phyloP scores from a whole-genome alignment of 2,329 filamentous ascomycete genomes.

The Pestalotiopsis sp. region DNA sequence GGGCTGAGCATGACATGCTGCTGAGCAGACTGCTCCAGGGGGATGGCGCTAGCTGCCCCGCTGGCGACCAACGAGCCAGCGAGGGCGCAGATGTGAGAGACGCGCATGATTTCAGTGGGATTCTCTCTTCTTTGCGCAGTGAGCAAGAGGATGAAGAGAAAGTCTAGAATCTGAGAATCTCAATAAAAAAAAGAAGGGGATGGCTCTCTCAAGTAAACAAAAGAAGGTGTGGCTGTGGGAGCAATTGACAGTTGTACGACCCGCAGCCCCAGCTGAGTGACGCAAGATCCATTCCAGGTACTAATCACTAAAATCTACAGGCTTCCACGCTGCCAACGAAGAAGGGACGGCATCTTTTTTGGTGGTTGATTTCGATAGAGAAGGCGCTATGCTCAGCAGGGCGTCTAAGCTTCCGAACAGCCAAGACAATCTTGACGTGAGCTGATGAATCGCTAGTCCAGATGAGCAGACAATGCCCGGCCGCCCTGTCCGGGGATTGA shows the following conservation, averaged over 20 bases:
- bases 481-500: background rate
- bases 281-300: background rate
- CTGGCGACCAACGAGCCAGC: background rate
- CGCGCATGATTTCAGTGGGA: background rate
- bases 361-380: background rate
- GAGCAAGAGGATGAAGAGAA: background rate
- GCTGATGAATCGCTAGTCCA: background rate
- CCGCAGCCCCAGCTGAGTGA: background rate
- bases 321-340: background rate
- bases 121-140: background rate
- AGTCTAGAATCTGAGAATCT: background rate
- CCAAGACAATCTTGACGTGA: background rate
- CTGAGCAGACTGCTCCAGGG: constrained; percentile 1
- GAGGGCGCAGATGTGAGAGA: background rate
- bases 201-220: background rate
- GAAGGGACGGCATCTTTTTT: background rate
- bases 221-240: background rate
- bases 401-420: background rate
- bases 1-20: constrained; percentile 12
- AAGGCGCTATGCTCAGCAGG: background rate
- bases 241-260: background rate
- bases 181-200: background rate
- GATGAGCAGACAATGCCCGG: background rate
- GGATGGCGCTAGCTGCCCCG: constrained; percentile 1
- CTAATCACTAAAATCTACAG: background rate